Conservation (phyloP, 495 filamentous ascomycete genomes). For the Talaromyces liani region DNA sequence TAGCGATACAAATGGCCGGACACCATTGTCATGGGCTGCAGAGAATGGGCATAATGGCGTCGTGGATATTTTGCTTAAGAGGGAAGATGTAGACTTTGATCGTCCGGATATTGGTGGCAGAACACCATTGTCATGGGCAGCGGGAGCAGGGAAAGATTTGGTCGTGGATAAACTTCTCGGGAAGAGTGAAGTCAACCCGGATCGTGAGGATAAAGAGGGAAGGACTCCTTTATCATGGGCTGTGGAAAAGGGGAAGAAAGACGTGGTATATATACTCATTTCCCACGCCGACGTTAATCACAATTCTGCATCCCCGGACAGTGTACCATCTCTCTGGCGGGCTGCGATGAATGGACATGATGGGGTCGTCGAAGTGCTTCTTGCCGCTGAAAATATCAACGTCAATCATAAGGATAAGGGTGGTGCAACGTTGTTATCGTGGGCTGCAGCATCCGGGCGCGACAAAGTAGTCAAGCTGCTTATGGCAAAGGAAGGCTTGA, state of each 20-base stretch:
- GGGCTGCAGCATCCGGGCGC: conserved; percentile 11
- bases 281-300: conserved; percentile 7
- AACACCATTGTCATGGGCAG: conserved; percentile 19
- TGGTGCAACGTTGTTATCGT: conserved; percentile 14
- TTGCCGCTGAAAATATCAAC: conserved; percentile 6
- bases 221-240: conserved; percentile 15
- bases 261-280: conserved; percentile 15
- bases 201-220: conserved; percentile 9
- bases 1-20: conserved; percentile 11
- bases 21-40: conserved; percentile 15
- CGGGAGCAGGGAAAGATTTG: conserved; percentile 14
- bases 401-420: conserved; percentile 5
- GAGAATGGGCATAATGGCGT: conserved; percentile 15
- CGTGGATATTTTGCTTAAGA: conserved; percentile 12
- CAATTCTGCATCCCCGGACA: conserved; percentile 8
- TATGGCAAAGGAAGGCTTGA: conserved; percentile 6
- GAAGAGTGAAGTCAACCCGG: conserved; percentile 6
- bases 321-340: conserved; percentile 10
- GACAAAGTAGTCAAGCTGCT: conserved; percentile 15
- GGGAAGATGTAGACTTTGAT: conserved; percentile 11
- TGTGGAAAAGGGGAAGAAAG: conserved; percentile 15
- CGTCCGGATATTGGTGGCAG: conserved; percentile 13
- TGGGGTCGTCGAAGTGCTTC: conserved; percentile 16
- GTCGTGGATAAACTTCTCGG: conserved; percentile 12
- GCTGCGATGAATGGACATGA: conserved; percentile 11